phyloP scores from a whole-genome alignment of 163 green algal genomes.

The Chlorella variabilis region DNA sequence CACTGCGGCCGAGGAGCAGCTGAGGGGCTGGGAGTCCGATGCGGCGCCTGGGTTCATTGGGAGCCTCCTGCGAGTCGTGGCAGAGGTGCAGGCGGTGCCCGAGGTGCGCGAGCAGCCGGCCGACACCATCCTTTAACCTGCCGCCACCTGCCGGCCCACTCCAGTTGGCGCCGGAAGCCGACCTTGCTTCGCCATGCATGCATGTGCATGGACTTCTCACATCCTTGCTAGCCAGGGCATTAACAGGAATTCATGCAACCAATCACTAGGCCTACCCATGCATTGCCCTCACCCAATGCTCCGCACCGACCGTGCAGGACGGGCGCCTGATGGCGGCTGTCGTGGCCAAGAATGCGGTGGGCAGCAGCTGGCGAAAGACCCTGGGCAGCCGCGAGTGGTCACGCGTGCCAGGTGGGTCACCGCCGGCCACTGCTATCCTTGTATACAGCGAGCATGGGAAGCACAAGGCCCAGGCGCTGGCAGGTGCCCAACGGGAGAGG shows the following conservation, averaged over 20 bases:
- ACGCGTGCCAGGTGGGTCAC: constrained; percentile 60
- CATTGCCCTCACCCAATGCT: too few species aligned
- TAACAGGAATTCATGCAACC: too few species aligned
- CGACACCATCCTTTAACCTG: not conserved
- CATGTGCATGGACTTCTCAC: too few species aligned
- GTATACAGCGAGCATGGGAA: too few species aligned
- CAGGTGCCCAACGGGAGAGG: too few species aligned
- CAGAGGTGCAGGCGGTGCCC: constrained; percentile 57
- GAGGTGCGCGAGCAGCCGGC: constrained; percentile 57
- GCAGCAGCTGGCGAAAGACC: constrained; percentile 82
- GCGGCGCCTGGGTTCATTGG: constrained; percentile 74
- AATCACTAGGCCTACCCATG: too few species aligned
- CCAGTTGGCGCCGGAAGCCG: too few species aligned
- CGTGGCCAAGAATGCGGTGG: constrained; percentile 89
- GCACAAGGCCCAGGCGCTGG: too few species aligned
- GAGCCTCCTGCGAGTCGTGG: constrained; percentile 73
- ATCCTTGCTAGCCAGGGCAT: too few species aligned
- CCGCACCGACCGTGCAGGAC: too few species aligned
- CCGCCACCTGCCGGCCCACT: not conserved
- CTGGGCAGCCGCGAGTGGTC: constrained; percentile 81
- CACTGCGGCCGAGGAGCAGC: constrained; percentile 54
- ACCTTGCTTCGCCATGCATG: too few species aligned
- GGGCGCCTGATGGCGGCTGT: constrained; percentile 76
- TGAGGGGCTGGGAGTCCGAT: constrained; percentile 73
- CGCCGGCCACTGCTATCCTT: too few species aligned